These are phyloP conservation scores for Endoconidiophora polonica DNA, from an alignment of 2,329 filamentous ascomycete species.

Conservation along the genomic window DNA sequence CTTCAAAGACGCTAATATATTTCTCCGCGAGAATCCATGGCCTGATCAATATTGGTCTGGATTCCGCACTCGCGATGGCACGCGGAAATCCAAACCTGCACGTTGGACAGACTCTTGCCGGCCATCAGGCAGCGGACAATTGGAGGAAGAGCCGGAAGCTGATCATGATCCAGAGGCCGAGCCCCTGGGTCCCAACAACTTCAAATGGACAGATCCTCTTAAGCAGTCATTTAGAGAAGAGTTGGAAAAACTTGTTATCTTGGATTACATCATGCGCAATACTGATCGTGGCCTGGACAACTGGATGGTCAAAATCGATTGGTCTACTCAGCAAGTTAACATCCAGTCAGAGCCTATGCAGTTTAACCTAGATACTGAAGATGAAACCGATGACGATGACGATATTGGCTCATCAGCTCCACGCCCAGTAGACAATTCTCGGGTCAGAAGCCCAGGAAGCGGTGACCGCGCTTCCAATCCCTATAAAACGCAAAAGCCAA, in stretches of 20 bases:
- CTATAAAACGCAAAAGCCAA: constrained; percentile 66
- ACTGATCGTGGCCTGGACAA: constrained; percentile 94
- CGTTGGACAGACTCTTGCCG: constrained; percentile 69
- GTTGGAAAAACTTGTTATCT: constrained; percentile 87
- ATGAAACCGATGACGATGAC: constrained; percentile 27
- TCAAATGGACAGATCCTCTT: constrained; percentile 73
- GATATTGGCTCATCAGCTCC: constrained; percentile 27
- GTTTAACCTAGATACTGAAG: constrained; percentile 41
- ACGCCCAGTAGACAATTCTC: constrained; percentile 33
- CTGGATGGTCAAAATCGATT: constrained; percentile 98
- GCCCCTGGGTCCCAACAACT: constrained; percentile 34
- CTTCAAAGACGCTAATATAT: constrained; percentile 92
- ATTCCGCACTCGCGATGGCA: constrained; percentile 46
- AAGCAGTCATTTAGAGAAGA: constrained; percentile 91
- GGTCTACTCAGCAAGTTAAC: constrained; percentile 63
- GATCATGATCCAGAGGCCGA: constrained; percentile 23
- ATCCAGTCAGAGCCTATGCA: constrained; percentile 67
- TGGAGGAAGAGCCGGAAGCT: constrained; percentile 31
- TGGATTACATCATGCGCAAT: constrained; percentile 99
- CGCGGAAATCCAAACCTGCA: constrained; percentile 47
- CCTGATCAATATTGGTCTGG: constrained; percentile 68
- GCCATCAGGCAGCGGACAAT: constrained; percentile 32
- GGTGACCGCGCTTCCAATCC: constrained; percentile 37
- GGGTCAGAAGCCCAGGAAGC: constrained; percentile 24
- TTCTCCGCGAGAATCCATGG: constrained; percentile 90